These are phyloP conservation scores for Xylariaceae sp. DNA, from an alignment of 2,329 filamentous ascomycete genomes.

Conservation along the genomic window DNA sequence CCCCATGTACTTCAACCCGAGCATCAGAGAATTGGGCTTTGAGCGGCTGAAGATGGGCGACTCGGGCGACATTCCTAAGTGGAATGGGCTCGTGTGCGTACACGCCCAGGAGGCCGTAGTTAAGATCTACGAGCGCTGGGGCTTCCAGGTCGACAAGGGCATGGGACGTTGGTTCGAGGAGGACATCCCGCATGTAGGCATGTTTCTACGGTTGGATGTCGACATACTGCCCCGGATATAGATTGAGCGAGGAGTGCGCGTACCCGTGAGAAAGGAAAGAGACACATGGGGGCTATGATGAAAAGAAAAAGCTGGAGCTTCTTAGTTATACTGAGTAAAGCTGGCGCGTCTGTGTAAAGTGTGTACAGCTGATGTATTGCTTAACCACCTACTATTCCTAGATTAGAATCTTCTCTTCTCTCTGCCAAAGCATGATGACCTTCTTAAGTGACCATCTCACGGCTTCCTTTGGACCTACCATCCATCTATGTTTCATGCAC, in stretches of 20 bases:
- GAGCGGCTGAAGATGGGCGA: slow-evolving; percentile 39
- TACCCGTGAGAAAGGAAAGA: not conserved
- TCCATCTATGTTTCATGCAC: not conserved
- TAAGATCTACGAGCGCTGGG: slow-evolving; percentile 62
- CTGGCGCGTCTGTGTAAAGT: not conserved
- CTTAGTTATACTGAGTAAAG: not conserved
- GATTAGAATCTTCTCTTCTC: not conserved
- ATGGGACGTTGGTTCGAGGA: slow-evolving; percentile 80
- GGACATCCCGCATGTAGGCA: slow-evolving; percentile 77
- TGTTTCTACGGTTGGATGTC: slow-evolving; percentile 56
- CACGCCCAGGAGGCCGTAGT: slow-evolving; percentile 70
- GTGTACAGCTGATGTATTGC: not conserved
- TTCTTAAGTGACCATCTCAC: not conserved
- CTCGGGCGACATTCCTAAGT: slow-evolving; percentile 47
- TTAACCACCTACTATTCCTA: not conserved
- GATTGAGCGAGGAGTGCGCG: not conserved
- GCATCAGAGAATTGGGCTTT: slow-evolving; percentile 41
- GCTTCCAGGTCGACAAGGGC: slow-evolving; percentile 66
- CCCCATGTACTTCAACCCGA: slow-evolving; percentile 50
- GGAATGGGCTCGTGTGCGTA: slow-evolving; percentile 70
- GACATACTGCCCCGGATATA: slow-evolving; percentile 18
- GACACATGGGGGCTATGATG: not conserved
- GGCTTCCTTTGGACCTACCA: not conserved
- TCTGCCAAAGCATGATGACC: not conserved
- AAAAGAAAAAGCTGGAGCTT: not conserved